Evolutionary conservation across 768 basidiomycete species (phyloP).

Genomic region (Dendrothele bispora): DNA sequence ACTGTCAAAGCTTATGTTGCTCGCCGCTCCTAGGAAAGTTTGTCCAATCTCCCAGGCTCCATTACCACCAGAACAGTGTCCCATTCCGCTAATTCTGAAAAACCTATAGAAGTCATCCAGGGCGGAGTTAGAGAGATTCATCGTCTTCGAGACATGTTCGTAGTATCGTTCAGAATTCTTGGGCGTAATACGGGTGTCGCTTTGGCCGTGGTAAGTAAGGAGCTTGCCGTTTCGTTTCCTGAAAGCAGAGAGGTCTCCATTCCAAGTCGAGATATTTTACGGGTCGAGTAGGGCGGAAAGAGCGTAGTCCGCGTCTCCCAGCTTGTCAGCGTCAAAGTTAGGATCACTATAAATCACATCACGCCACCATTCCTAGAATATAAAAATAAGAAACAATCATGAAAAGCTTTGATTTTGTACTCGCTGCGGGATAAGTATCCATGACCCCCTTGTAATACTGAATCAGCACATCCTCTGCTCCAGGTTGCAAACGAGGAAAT

Average conservation of each 20-base stretch:
- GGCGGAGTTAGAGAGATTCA: constrained; percentile 9
- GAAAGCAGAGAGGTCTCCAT: constrained; percentile 15
- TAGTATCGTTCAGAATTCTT: constrained; percentile 15
- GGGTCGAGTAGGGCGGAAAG: not conserved
- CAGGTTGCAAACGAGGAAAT: constrained; percentile 17
- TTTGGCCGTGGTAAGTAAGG: constrained; percentile 18
- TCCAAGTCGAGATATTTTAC: constrained; percentile 11
- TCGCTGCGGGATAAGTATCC: too few relatives aligned
- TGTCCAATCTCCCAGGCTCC: constrained; percentile 18
- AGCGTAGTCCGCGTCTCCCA: constrained; percentile 4
- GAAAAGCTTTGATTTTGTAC: too few relatives aligned
- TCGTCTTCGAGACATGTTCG: constrained; percentile 15
- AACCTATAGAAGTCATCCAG: constrained; percentile 22
- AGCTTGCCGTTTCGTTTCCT: constrained; percentile 17
- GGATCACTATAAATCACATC: constrained; percentile 7
- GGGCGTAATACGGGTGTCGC: constrained; percentile 15
- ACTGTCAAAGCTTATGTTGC: too few relatives aligned
- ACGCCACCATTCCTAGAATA: constrained; percentile 9
- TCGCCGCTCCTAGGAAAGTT: not conserved
- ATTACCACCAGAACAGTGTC: constrained; percentile 16
- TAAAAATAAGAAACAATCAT: too few relatives aligned
- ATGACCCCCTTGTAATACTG: too few relatives aligned
- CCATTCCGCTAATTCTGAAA: constrained; percentile 21
- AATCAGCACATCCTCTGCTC: constrained; percentile 14
- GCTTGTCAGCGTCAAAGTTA: not conserved